Conservation (phyloP, 2,329 filamentous ascomycete species). For the Hymenoscyphus occultus region DNA sequence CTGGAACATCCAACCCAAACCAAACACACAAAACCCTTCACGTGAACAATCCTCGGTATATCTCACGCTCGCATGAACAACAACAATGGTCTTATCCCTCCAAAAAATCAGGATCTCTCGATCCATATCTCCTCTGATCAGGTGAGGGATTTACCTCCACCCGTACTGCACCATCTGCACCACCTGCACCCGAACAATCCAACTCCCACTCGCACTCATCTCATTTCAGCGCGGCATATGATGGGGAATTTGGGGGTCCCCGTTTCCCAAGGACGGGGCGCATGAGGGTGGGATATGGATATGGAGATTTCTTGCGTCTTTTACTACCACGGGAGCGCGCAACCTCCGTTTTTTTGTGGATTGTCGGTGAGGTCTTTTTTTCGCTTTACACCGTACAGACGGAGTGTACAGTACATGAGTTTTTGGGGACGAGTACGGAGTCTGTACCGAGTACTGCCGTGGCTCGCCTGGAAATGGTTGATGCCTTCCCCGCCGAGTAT, state of each 20-base stretch:
- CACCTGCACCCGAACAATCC: too few relatives aligned
- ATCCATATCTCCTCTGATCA: slow-evolving; percentile 1
- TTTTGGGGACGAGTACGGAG: too few relatives aligned
- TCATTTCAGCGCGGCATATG: background rate
- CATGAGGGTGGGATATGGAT: background rate
- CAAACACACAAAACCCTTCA: too few relatives aligned
- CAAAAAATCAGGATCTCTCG: background rate
- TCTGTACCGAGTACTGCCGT: background rate
- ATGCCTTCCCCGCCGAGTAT: background rate
- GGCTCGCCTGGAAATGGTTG: background rate
- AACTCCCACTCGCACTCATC: too few relatives aligned
- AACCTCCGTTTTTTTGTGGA: background rate
- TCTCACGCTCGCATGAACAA: background rate
- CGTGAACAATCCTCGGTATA: too few relatives aligned
- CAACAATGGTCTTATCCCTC: background rate
- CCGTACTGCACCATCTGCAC: background rate
- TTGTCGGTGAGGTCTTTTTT: slow-evolving; percentile 5
- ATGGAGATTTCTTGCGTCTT: slow-evolving; percentile 4
- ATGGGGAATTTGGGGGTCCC: background rate
- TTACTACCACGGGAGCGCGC: background rate
- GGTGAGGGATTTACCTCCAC: slow-evolving; percentile 3
- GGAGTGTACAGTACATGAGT: too few relatives aligned
- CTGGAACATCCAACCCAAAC: too few relatives aligned
- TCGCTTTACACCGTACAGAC: too few relatives aligned
- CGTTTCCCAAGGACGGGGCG: background rate